Evolutionary conservation across 441 rosid genomes (phyloP), one percentile per base, ranked within the genome.

Genomic region (Aleurites moluccanus): DNA sequence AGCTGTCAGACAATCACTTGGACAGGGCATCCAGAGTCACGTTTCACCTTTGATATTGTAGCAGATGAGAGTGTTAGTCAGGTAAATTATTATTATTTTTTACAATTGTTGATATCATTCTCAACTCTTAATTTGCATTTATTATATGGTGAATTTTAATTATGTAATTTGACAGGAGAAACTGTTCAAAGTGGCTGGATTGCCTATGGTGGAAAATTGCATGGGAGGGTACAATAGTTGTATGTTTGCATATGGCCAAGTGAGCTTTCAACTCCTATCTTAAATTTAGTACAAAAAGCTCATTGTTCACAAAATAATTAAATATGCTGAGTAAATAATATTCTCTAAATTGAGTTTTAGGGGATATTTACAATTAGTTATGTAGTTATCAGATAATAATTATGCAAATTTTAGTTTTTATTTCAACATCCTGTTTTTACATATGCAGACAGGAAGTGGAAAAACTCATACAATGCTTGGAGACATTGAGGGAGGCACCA

Each of bases 391-490:
- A 38, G 40, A 38, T 38, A 6, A 6, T 38, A 6, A 38, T 38
- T 38, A 38, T 38, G 6, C 40, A 38, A 5, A 38, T 6, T 35
- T 73, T 16, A 20, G 38, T 53, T 56, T 30, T 10, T 27, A 30
- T 64, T 16, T 10, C 55, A 33, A 33, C n/a, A 28, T 2, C 28
- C 14, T 28, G 27, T 20, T 7, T 27, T 13, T 60, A 6, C 20
- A 38, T 40, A 50, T 68, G 61, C 78, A 96, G 99, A 96, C 99
- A 44, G 99, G 98, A 77, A 96, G 99, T 87, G 99, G 99, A 61
- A 96, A 96, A 83, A 96, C 99, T 61, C 97, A 96, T 84, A 96
- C 99, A 4, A 96, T 96, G 99, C 98, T 96, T 52, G 99, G 99
- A 80, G 99, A 96, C 81, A 92, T 96, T 23, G 99, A 96, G 80